Conservation (phyloP, 306 rosid genomes). For the Vigna unguiculata region DNA sequence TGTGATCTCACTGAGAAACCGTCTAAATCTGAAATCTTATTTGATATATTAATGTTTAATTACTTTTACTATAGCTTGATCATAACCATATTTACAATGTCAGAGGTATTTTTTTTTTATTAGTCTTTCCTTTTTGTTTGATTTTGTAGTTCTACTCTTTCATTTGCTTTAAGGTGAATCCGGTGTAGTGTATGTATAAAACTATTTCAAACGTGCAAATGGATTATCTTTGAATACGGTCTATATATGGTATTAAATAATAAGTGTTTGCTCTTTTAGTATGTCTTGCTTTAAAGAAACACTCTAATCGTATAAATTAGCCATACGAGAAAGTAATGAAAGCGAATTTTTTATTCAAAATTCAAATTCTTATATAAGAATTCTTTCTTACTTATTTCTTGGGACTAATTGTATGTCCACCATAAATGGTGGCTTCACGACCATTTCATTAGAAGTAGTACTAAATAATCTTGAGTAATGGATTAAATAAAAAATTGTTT, state of each 20-base stretch:
- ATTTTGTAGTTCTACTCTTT: constrained; percentile 5
- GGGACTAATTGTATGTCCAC: background rate
- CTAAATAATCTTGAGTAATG: background rate
- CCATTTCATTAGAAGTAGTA: background rate
- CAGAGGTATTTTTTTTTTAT: background rate
- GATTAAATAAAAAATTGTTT: background rate
- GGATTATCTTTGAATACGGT: constrained; percentile 2
- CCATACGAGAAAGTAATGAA: background rate
- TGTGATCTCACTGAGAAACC: too few species aligned
- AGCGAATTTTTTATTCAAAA: background rate
- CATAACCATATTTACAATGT: background rate
- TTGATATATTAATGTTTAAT: background rate
- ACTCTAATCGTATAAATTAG: background rate
- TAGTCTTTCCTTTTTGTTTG: background rate
- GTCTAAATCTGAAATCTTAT: too few species aligned
- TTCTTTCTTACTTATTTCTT: background rate
- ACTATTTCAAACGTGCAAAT: constrained; percentile 21
- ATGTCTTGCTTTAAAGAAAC: constrained; percentile 40
- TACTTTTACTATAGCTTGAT: background rate
- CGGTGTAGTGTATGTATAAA: background rate
- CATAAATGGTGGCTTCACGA: background rate
- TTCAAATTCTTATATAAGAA: background rate
- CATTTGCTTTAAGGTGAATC: constrained; percentile 40
- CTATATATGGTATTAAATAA: background rate
- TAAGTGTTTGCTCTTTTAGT: background rate